These are phyloP conservation scores for Eimeria praecox DNA, from an alignment of 169 alveolate species.

Conservation along the genomic window DNA sequence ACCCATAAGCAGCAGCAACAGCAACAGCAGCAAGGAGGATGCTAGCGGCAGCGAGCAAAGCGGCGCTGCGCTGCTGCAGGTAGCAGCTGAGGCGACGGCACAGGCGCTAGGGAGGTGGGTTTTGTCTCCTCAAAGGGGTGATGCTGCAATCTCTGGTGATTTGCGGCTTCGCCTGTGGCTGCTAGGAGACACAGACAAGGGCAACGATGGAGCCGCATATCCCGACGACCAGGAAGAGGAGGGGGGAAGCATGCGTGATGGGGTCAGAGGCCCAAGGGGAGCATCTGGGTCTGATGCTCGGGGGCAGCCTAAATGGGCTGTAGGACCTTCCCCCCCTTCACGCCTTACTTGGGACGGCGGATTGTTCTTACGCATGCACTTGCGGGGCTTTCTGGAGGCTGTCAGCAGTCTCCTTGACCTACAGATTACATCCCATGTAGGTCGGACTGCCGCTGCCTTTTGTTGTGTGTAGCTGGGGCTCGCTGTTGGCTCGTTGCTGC, in stretches of 20 bases:
- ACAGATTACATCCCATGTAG: conserved; percentile 36
- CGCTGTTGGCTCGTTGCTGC: background rate
- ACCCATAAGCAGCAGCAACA: conserved; percentile 19
- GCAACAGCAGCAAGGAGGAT: background rate
- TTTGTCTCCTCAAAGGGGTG: background rate
- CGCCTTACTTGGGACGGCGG: conserved; percentile 4
- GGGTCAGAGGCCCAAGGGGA: background rate
- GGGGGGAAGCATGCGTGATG: background rate
- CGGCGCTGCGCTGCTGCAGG: background rate
- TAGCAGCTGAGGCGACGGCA: conserved; percentile 56
- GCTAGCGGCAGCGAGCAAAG: background rate
- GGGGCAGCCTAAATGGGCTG: background rate
- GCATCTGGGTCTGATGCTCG: background rate
- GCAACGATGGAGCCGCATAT: background rate
- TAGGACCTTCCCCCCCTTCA: background rate
- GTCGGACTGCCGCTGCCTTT: background rate
- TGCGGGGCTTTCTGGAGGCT: conserved; percentile 59
- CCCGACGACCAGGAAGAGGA: background rate
- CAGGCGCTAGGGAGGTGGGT: conserved; percentile 67
- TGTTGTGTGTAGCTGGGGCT: conserved; percentile 1
- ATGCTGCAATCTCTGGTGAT: background rate
- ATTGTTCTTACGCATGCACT: background rate
- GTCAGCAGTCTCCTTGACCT: conserved; percentile 35
- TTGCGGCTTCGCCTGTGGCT: conserved; percentile 46
- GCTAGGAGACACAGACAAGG: conserved; percentile 39